Percentiles rank a stretch among this genome's conserved stretches.
Evolutionary conservation across 2,329 filamentous ascomycete species (phyloP).

Genomic region (Diaporthe australafricana): DNA sequence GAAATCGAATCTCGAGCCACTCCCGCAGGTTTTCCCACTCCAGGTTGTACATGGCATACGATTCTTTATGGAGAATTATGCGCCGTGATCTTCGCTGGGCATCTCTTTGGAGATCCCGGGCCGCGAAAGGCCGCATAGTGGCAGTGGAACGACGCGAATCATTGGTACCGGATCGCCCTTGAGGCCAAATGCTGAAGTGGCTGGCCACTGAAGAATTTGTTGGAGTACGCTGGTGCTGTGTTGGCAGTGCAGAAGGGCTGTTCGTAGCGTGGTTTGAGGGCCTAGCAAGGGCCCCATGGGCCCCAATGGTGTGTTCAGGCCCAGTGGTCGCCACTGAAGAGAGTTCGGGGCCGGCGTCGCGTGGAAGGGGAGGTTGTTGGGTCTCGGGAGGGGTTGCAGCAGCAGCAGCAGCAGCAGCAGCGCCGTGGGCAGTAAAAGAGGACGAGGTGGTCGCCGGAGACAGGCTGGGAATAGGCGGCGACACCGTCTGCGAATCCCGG

Average conservation of each 20-base stretch:
- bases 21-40: background rate
- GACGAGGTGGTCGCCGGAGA: too few relatives aligned
- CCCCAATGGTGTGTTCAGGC: too few relatives aligned
- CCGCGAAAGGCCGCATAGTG: background rate
- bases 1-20: background rate
- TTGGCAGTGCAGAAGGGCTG: background rate
- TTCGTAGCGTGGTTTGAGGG: background rate
- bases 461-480: background rate
- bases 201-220: background rate
- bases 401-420: background rate
- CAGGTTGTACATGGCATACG: background rate
- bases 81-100: background rate
- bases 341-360: too few relatives aligned
- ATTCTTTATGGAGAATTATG: background rate
- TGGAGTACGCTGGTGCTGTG: background rate
- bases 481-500: background rate
- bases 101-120: background rate
- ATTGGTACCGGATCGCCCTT: background rate
- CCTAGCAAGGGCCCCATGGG: background rate
- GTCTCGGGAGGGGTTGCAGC: background rate
- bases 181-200: too few relatives aligned
- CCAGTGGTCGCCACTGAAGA: too few relatives aligned
- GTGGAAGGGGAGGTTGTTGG: too few relatives aligned
- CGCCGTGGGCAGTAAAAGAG: too few relatives aligned
- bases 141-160: background rate